Base-by-base conservation (phyloP, 148 eudicot genomes). In the Linanthus parryae region DNA sequence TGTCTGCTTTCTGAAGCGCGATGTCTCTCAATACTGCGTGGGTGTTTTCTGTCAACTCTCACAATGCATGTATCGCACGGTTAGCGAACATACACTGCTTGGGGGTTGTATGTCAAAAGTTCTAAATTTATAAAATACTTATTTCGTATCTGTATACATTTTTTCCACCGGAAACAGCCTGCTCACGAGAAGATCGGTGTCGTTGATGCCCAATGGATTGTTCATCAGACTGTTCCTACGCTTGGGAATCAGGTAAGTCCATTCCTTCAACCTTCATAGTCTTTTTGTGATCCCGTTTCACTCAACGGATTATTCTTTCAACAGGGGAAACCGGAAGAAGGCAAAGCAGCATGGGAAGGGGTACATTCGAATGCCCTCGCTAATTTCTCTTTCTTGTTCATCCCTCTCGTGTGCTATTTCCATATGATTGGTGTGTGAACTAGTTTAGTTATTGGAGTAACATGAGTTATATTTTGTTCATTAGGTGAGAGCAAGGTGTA, bases 151-250 rank as follows among this genome's bases (percentile, higher is more conserved):
- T 11, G 13, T 40, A 33, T 20, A 8, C 13, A 7, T 63, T 17
- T 43, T 55, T 54, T 46, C 35, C 1, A 1, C 29, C 0, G 36
- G 11, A 42, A 60, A 68, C 85, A 85, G 76, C 78, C 88, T 58
- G 85, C 96, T 53, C 96, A 88, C 30, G 82, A 84, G 73, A 84
- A 81, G 52, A 88, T 88, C 45, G 96, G 96, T 39, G 94, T 88
- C 15, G 79, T 88, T 40, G 96, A 88, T 70, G 42, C 96, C 50
- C 89, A 88, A 34, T 84, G 88, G 88, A 72, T 88, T 54, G 73
- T 84, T 50, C 96, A 88, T 75, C 85, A 81, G 52, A 64, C 75
- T 1, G 73, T 88, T 68, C 96, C 94, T 48, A 71, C 96, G 36
- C 94, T 88, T 18, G 94, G 96, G 62, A 84, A 76, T 40, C 94